Conservation (phyloP, 1,284 basidiomycete species). For the Serendipita sp. region DNA sequence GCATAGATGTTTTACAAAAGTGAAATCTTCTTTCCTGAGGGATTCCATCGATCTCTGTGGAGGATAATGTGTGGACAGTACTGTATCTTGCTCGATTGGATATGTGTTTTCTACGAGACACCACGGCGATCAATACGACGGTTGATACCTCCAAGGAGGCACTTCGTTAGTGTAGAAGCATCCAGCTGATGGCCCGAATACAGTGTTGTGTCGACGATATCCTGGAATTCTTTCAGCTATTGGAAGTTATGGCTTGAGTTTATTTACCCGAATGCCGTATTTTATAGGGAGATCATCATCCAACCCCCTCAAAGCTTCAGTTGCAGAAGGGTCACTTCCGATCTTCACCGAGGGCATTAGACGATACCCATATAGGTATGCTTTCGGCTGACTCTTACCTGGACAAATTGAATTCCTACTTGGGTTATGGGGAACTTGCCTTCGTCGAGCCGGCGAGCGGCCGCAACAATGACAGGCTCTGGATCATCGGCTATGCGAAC, state of each 20-base stretch:
- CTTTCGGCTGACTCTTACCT: conserved; percentile 23
- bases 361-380: neutral
- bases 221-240: conserved; percentile 22
- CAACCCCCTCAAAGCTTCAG: conserved; percentile 30
- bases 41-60: too few species aligned
- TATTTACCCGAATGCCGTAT: conserved; percentile 29
- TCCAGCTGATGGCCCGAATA: conserved; percentile 29
- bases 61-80: too few species aligned
- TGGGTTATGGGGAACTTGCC: conserved; percentile 31
- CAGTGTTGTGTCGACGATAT: conserved; percentile 49
- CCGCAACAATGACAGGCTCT: conserved; percentile 31
- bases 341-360: conserved; percentile 19
- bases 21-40: neutral
- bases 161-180: conserved; percentile 34
- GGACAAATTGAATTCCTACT: conserved; percentile 25
- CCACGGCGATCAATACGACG: conserved; percentile 30
- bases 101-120: neutral
- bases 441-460: conserved; percentile 34
- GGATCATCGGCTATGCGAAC: conserved; percentile 33
- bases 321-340: conserved; percentile 31
- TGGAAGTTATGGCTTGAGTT: neutral
- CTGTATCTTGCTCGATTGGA: too few species aligned
- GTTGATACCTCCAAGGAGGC: conserved; percentile 44
- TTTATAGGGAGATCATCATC: conserved; percentile 31
- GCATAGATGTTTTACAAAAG: neutral